Evolutionary conservation across 768 basidiomycete species (phyloP).

Genomic region (Tylopilus cervinicoccineus): DNA sequence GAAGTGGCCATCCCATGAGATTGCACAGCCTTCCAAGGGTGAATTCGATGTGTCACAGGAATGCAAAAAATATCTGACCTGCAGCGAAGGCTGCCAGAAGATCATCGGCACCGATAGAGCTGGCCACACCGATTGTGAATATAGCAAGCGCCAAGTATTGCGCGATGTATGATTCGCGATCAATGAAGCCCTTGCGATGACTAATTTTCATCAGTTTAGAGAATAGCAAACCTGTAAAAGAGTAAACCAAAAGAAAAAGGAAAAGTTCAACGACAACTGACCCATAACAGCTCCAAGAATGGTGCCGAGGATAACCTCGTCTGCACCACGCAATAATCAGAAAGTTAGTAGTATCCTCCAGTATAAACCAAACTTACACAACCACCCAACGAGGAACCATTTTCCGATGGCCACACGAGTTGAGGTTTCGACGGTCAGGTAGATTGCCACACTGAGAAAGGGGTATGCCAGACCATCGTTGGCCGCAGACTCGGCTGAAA

Average conservation of each 20-base stretch:
- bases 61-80: constrained; percentile 37
- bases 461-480: constrained; percentile 97
- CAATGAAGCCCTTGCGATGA: constrained; percentile 59
- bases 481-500: constrained; percentile 87
- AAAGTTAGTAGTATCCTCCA: not conserved
- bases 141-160: constrained; percentile 75
- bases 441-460: constrained; percentile 82
- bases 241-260: not conserved
- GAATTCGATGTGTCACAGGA: not conserved
- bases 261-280: constrained; percentile 10
- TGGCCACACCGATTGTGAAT: constrained; percentile 75
- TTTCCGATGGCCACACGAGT: constrained; percentile 63
- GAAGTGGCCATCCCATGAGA: constrained; percentile 90
- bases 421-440: constrained; percentile 71
- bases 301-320: constrained; percentile 77
- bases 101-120: constrained; percentile 81
- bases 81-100: constrained; percentile 86
- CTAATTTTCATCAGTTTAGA: constrained; percentile 70
- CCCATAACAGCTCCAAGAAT: constrained; percentile 59
- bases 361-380: constrained; percentile 41
- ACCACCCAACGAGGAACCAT: constrained; percentile 85
- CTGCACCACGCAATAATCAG: constrained; percentile 34
- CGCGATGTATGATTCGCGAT: constrained; percentile 82
- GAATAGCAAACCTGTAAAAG: constrained; percentile 55
- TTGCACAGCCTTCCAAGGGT: constrained; percentile 61